Percentiles rank a stretch among this genome's conserved stretches.
These are phyloP conservation scores for Blepharisma stoltei DNA, from an alignment of 73 alveolate genomes.

Conservation along the genomic window DNA sequence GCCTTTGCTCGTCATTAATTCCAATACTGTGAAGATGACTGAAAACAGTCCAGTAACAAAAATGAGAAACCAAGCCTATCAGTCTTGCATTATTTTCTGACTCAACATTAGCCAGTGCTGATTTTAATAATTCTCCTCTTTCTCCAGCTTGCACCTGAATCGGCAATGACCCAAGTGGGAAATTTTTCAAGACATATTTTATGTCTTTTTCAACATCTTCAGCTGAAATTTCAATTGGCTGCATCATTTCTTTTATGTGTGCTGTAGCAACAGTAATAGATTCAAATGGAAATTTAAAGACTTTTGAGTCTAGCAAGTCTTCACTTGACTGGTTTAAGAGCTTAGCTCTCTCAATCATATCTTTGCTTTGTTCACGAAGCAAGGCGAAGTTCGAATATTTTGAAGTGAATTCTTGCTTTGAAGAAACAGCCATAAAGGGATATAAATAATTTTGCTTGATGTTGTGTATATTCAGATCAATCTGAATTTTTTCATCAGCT, in stretches of 20 bases:
- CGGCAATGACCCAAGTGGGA: background rate
- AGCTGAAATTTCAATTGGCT: constrained; percentile 30
- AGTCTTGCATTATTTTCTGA: constrained; percentile 25
- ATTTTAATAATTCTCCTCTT: background rate
- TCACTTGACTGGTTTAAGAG: background rate
- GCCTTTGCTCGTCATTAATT: constrained; percentile 22
- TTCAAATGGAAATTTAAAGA: constrained; percentile 32
- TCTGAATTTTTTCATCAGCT: constrained; percentile 5
- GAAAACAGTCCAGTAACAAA: constrained; percentile 30
- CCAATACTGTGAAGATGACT: constrained; percentile 1
- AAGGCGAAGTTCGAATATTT: too few relatives aligned
- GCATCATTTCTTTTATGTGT: constrained; percentile 28
- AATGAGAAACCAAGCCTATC: constrained; percentile 19
- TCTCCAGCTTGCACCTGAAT: background rate
- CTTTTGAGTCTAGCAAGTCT: background rate
- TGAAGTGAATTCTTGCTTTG: background rate
- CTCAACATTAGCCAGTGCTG: background rate
- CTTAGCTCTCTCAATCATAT: too few relatives aligned
- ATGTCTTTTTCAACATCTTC: constrained; percentile 8
- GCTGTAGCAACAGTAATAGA: constrained; percentile 12
- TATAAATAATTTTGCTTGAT: background rate
- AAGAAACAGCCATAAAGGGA: constrained; percentile 13
- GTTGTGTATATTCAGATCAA: background rate
- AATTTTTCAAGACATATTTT: background rate
- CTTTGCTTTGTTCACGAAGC: too few relatives aligned